Evolutionary conservation across 2,329 filamentous ascomycete species (phyloP).

Genomic region (Sporothrix euskadiensis): DNA sequence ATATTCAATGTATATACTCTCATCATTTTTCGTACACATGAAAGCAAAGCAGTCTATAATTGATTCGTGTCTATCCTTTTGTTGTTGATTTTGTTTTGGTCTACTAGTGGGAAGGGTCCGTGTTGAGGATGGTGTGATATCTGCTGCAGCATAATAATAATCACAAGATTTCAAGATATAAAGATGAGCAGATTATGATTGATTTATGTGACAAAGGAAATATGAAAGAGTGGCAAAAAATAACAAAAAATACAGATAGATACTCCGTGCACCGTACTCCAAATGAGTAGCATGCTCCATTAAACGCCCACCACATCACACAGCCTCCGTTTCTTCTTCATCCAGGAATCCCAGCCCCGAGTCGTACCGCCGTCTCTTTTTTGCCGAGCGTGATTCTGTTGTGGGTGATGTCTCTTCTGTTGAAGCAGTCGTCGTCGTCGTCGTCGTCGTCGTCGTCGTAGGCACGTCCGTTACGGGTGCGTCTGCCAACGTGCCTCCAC

Average conservation of each 20-base stretch:
- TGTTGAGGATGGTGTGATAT: not conserved
- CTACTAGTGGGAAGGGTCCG: conserved; percentile 9
- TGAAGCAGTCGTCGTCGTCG: not conserved
- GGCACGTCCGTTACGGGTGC: not conserved
- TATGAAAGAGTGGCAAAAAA: not conserved
- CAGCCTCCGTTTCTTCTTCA: conserved; percentile 45
- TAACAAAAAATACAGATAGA: not conserved
- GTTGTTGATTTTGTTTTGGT: conserved; percentile 25
- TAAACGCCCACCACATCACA: not conserved
- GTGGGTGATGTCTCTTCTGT: not conserved
- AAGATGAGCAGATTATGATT: not conserved
- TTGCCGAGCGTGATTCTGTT: conserved; percentile 31
- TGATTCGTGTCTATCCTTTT: not conserved
- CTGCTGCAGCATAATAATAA: not conserved
- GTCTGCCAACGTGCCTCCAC: not conserved
- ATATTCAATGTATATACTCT: not conserved
- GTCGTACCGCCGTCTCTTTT: conserved; percentile 53
- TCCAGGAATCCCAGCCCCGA: conserved; percentile 58
- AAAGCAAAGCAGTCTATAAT: not conserved
- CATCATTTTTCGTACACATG: not conserved
- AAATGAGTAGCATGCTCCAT: not conserved
- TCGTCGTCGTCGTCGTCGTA: not conserved
- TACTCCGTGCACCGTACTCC: not conserved
- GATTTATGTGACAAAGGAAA: not conserved
- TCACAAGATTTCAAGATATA: not conserved